Base-by-base conservation (phyloP, 257 asterid genomes). In the Solanum okadae region DNA sequence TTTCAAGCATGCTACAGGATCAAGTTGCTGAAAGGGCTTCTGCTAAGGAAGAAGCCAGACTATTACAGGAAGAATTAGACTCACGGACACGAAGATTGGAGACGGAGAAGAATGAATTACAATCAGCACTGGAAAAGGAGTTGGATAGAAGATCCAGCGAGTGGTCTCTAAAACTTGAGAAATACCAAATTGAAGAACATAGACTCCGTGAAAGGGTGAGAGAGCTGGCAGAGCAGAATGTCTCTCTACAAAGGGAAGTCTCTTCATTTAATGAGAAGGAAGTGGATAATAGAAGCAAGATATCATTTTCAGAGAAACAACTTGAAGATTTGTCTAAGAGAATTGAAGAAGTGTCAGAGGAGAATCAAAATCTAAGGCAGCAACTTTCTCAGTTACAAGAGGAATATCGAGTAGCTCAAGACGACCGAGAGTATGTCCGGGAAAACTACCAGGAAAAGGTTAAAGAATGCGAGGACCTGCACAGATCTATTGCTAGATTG, bases 151-250 rank as follows among this genome's bases (percentile, higher is more conserved):
- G 99, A 92, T 96, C 99, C 37, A 91, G 82, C 49, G 99, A 98
- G 84, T 96, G 99, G 99, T 94, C 97, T 20, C 89, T 84, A 86
- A 98, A 95, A 92, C 97, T 95, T 72, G 98, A 98, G 91, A 98
- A 92, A 89, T 94, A 95, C 89, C 96, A 95, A 91, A 89, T 93
- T 35, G 99, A 94, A 94, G 99, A 98, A 89, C 97, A 94, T 56
- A 93, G 98, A 92, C 99, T 98, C 89, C 94, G 99, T 63, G 99
- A 98, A 89, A 94, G 99, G 94, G 95, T 95, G 78, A 91, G 98
- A 88, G 98, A 98, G 89, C 93, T 98, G 38, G 99, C 99, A 67
- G 99, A 98, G 90, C 99, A 94, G 91, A 98, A 98, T 89, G 99
- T 98, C 79, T 89, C 90, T 86, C 98, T 98, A 84, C 99, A 98